Evolutionary conservation across 148 eudicot genomes (phyloP), one percentile per base, ranked within the genome.

Genomic region (Talinum fruticosum): DNA sequence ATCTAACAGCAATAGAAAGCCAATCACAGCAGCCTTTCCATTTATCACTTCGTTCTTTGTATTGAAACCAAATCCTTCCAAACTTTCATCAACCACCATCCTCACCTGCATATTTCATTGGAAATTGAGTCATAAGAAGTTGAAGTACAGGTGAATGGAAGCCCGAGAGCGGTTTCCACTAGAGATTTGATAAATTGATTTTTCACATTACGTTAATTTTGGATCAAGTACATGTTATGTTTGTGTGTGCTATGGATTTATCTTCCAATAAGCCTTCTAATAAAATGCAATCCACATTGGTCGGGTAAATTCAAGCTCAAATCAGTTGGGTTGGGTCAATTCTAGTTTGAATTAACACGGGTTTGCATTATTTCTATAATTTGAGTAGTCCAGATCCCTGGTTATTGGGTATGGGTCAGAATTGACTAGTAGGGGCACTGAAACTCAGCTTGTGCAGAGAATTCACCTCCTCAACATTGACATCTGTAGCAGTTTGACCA

Each of bases 11-110:
- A 92, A 76, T 13, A 95, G 87, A 81, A 95, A 95, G 35, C 99
- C 99, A 8, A 95, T 91, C n/a, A 77, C 88, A 35, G 99, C 99
- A 59, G 99, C 99, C 83, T 95, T 95, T 34, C 99, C 99, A 32
- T 95, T 95, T 32, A 95, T 95, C 81, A 85, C 62, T 81, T 95
- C 99, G 16, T 92, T 95, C 83, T 82, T 92, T 67, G 73, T 7
- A 0, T 92, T 86, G 87, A 95, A 95, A 53, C 99, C 99, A 73
- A 95, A 95, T 28, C 94, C 99, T 75, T 73, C 90, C 18, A 69
- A 41, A 53, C 75, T 89, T 81, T 95, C 99, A 81, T 92, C 99
- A 4, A 95, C 88, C 67, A 95, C 87, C 99, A 95, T 95, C 84
- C 85, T 91, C 71, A 95, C 93, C 99, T 95, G 84, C 71, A 78